Conservation (phyloP, 129 eudicot species). For the Solidago caesia region DNA sequence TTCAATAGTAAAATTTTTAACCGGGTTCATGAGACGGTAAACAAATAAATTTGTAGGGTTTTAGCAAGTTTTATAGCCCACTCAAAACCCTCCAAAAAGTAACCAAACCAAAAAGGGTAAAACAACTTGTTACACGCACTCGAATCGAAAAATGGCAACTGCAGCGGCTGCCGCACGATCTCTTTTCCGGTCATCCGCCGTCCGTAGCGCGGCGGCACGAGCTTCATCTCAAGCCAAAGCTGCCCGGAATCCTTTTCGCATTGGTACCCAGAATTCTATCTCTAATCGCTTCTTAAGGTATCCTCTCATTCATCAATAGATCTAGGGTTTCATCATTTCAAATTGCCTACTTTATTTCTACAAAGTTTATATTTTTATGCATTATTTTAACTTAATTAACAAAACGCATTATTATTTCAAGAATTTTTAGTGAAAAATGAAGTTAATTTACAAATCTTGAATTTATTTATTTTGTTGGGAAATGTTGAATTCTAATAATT, state of each 20-base stretch:
- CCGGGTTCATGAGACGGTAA: too few species aligned
- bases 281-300: constrained; percentile 81
- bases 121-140: neutral
- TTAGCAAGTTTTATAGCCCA: too few species aligned
- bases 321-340: neutral
- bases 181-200: constrained; percentile 62
- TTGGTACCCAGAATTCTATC: constrained; percentile 45
- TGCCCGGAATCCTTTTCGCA: constrained; percentile 52
- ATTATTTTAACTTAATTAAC: neutral
- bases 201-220: constrained; percentile 61
- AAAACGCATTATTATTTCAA: neutral
- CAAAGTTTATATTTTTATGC: neutral
- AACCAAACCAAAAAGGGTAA: too few species aligned
- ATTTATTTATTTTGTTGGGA: neutral
- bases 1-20: too few species aligned
- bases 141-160: constrained; percentile 27
- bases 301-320: constrained; percentile 21
- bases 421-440: too few species aligned
- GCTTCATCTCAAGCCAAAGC: constrained; percentile 56
- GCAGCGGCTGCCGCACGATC: constrained; percentile 75
- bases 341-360: too few species aligned
- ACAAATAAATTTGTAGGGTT: too few species aligned
- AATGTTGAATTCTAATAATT: neutral
- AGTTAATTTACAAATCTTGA: too few species aligned
- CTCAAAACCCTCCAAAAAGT: too few species aligned